Conservation (phyloP, 1,284 basidiomycete genomes). For the Cystobasidium slooffiae region DNA sequence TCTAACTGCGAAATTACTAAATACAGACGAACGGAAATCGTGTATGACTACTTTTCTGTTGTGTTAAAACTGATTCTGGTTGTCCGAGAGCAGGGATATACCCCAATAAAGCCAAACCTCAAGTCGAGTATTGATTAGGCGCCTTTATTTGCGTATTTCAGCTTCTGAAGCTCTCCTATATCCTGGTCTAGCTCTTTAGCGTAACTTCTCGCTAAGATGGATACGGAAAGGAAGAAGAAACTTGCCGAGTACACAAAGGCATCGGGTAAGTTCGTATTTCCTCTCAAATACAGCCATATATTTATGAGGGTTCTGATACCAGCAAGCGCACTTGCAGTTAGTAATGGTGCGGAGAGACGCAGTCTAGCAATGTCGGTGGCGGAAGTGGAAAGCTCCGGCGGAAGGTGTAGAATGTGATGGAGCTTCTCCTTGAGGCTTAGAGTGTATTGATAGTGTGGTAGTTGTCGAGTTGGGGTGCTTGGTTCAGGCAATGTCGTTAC, state of each 20-base stretch:
- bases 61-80: too few relatives aligned
- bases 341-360: conserved; percentile 18
- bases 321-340: conserved; percentile 17
- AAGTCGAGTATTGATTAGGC: not conserved
- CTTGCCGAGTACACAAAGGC: conserved; percentile 16
- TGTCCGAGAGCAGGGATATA: too few relatives aligned
- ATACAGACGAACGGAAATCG: too few relatives aligned
- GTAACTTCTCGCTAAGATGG: conserved; percentile 39
- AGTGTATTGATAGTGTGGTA: conserved; percentile 5
- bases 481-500: conserved; percentile 34
- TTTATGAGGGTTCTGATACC: conserved; percentile 7
- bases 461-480: conserved; percentile 1
- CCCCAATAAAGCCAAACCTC: too few relatives aligned
- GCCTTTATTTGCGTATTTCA: conserved; percentile 40
- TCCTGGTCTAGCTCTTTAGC: conserved; percentile 39
- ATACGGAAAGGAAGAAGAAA: conserved; percentile 30
- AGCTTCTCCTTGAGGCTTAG: conserved; percentile 26
- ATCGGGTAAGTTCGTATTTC: conserved; percentile 9
- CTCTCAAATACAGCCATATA: conserved; percentile 8
- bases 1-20: too few relatives aligned
- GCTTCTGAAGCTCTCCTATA: conserved; percentile 22
- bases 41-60: too few relatives aligned
- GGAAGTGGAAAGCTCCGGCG: conserved; percentile 31
- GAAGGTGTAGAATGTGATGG: conserved; percentile 13
- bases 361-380: conserved; percentile 8